Conservation (phyloP, 768 basidiomycete genomes). For the Psilocybe cyanescens region DNA sequence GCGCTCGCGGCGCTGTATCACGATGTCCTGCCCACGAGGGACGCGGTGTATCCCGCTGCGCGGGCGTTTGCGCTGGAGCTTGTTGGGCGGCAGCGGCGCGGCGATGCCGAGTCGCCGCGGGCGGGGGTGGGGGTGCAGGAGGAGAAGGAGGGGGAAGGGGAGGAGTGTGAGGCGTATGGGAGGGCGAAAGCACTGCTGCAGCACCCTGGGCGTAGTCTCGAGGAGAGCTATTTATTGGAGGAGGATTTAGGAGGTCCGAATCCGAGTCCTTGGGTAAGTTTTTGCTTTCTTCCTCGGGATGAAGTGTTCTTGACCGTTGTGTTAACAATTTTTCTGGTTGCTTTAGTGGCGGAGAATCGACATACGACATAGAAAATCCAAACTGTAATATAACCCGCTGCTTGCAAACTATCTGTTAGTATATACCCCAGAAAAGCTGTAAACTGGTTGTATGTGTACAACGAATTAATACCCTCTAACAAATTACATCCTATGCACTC, state of each 20-base stretch:
- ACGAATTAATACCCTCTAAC: too few species aligned
- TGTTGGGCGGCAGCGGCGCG: constrained; percentile 18
- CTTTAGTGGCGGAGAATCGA: background rate
- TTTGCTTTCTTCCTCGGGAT: too few species aligned
- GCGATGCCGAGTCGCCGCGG: too few species aligned
- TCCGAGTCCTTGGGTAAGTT: background rate
- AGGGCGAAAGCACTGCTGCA: constrained; percentile 51
- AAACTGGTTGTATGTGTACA: too few species aligned
- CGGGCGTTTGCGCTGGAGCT: constrained; percentile 56
- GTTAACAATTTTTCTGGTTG: background rate
- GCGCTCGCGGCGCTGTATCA: constrained; percentile 47
- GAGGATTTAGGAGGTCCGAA: constrained; percentile 35
- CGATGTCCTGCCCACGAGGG: constrained; percentile 48
- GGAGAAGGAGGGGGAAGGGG: constrained; percentile 41
- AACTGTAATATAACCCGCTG: background rate
- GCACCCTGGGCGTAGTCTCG: constrained; percentile 50
- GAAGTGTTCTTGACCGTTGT: background rate
- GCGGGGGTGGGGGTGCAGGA: too few species aligned
- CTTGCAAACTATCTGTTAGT: too few species aligned
- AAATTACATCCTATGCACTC: too few species aligned
- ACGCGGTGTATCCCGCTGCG: constrained; percentile 56
- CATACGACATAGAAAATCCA: background rate
- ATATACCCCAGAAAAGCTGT: background rate
- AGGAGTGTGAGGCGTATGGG: constrained; percentile 51
- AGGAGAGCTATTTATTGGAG: constrained; percentile 61